Percentiles rank a stretch among this genome's conserved stretches.
These are phyloP conservation scores for Ceratocystis variospora DNA, from an alignment of 2,329 filamentous ascomycete genomes.

Conservation along the genomic window DNA sequence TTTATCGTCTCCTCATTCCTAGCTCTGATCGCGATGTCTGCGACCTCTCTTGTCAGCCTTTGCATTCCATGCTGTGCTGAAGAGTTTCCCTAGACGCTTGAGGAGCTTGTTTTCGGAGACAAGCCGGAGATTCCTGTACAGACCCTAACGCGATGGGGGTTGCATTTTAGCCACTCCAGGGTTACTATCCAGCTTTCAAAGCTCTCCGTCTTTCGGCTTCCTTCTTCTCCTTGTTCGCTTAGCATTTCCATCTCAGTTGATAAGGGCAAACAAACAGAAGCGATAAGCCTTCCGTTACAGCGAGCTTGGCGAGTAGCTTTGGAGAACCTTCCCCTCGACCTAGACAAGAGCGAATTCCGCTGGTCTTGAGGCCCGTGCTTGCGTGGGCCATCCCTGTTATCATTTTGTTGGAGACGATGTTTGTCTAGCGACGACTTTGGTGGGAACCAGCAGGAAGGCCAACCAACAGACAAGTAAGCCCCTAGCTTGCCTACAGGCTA, in stretches of 20 bases:
- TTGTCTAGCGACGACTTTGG: neutral
- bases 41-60: neutral
- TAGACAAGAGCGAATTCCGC: neutral
- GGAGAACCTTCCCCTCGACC: neutral
- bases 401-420: neutral
- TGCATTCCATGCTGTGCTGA: neutral
- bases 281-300: neutral
- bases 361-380: neutral
- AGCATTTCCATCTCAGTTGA: neutral
- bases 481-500: neutral
- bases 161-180: neutral
- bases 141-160: neutral
- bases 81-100: neutral
- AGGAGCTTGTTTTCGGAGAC: neutral
- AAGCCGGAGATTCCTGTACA: neutral
- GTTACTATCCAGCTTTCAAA: neutral
- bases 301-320: neutral
- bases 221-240: neutral
- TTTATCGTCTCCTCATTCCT: too few species aligned
- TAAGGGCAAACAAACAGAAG: neutral
- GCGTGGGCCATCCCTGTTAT: neutral
- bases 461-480: neutral
- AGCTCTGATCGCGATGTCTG: neutral
- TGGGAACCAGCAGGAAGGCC: neutral
- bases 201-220: constrained; percentile 1